Evolutionary conservation across 2,329 filamentous ascomycete genomes (phyloP), one percentile per base, ranked within the genome.

Genomic region (Neophaeococcomyces mojaviensis): DNA sequence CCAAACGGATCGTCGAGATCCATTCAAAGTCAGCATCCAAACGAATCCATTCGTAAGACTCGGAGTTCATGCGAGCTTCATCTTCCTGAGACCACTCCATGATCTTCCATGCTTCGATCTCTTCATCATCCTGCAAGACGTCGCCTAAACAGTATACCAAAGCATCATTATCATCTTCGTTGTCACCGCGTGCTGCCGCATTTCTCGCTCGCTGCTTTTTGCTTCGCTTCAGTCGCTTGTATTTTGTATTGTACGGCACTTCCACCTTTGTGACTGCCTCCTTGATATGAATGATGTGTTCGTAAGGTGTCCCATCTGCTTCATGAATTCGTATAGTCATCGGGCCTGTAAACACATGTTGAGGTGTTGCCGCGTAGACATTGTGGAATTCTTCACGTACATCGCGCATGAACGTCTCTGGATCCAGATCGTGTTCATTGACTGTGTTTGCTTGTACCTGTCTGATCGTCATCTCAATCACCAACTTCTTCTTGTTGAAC

Each of bases 261-360:
- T 96, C 89, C 49, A 97, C 86, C 61, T 84, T 87, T 2, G 85
- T 86, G 12, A 80, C 78, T 22, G 84, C 82, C 55, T 96, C 88
- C 49, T 88, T 88, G 61, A 98, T 94, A 58, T 96, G 88, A 26
- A 97, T 83, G 52, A 96, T 96, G 61, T 98, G 92, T 62, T 98
- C 92, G 60, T 98, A 98, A 2, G 92, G 92, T 0, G 92, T 97
- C 8, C 92, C 92, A 60, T 98, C 94, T 19, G 92, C 92, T 69
- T 98, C 92, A 67, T 98, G 92, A 52, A 98, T 96, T 26, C 92
- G 78, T 52, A 98, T 90, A 0, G 92, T 98, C 86, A 98, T 95
- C 0, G 92, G 90, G 0, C 92, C 92, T 1, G 88, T 92, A 59
- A 97, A 97, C 1, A 87, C 76, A n/a, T 81, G 77, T 53, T 87